Evolutionary conservation across 2,329 filamentous ascomycete genomes (phyloP).

Genomic region (Plenodomus lindquistii): DNA sequence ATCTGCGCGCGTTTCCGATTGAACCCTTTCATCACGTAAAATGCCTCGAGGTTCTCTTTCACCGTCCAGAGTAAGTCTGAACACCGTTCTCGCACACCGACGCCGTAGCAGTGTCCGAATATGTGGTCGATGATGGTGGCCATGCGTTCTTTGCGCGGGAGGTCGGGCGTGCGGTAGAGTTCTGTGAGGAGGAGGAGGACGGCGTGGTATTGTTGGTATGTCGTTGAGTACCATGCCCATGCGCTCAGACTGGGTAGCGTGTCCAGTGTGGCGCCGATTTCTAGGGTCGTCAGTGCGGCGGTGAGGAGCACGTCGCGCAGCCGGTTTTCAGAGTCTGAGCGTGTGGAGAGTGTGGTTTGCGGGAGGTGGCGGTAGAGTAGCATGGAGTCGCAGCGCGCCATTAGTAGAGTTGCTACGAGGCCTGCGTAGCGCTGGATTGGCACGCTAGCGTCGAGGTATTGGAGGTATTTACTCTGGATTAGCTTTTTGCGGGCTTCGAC

Average conservation of each 20-base stretch:
- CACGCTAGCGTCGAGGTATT: constrained; percentile 36
- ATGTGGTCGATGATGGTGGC: constrained; percentile 46
- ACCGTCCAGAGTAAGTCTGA: constrained; percentile 42
- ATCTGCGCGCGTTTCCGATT: constrained; percentile 31
- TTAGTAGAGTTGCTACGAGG: constrained; percentile 42
- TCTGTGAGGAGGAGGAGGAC: constrained; percentile 44
- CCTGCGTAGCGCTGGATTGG: constrained; percentile 45
- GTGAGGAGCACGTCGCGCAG: constrained; percentile 43
- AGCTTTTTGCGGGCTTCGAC: constrained; percentile 42
- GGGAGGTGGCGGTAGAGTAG: constrained; percentile 45
- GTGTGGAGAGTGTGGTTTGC: constrained; percentile 37
- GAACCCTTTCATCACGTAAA: constrained; percentile 45
- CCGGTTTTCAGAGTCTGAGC: constrained; percentile 42
- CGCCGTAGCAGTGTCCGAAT: constrained; percentile 45
- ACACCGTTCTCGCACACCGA: constrained; percentile 41
- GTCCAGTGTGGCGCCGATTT: constrained; percentile 45
- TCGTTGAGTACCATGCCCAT: constrained; percentile 45
- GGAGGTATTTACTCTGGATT: constrained; percentile 41
- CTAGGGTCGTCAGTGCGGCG: constrained; percentile 42
- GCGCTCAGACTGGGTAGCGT: constrained; percentile 40
- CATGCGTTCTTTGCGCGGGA: constrained; percentile 42
- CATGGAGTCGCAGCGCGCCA: constrained; percentile 46
- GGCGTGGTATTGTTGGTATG: constrained; percentile 46
- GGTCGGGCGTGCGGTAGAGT: constrained; percentile 42
- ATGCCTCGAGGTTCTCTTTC: constrained; percentile 45